phyloP scores from a whole-genome alignment of 2,329 filamentous ascomycete genomes.

The Orbilia brochopaga region DNA sequence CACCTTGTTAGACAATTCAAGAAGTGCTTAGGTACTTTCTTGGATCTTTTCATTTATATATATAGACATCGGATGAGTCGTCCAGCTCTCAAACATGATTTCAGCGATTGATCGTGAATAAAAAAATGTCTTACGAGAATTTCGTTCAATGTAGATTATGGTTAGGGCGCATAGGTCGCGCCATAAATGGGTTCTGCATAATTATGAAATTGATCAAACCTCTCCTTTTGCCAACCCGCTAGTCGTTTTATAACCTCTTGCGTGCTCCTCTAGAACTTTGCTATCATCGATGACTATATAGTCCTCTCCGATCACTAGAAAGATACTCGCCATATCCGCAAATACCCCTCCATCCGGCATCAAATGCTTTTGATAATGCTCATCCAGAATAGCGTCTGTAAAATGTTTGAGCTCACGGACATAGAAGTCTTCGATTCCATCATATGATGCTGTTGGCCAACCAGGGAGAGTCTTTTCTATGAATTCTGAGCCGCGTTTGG shows the following conservation, averaged over 20 bases:
- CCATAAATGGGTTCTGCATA: too few relatives aligned
- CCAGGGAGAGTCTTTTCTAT: background rate
- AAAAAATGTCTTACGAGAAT: too few relatives aligned
- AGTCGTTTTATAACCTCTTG: background rate
- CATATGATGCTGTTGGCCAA: background rate
- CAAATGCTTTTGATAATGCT: constrained; percentile 12
- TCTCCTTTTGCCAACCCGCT: background rate
- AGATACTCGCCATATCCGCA: constrained; percentile 11
- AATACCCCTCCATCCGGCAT: constrained; percentile 21
- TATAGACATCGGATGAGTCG: too few relatives aligned
- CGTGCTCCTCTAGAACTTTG: constrained; percentile 13
- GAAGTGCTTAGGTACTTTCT: too few relatives aligned
- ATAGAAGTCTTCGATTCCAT: constrained; percentile 30
- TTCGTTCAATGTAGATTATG: too few relatives aligned
- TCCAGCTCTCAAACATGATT: too few relatives aligned
- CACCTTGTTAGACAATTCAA: too few relatives aligned
- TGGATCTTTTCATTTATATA: too few relatives aligned
- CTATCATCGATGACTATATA: constrained; percentile 17
- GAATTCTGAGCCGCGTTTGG: background rate
- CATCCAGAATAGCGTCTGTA: constrained; percentile 13
- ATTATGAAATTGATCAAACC: too few relatives aligned
- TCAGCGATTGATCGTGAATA: too few relatives aligned
- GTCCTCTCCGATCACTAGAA: constrained; percentile 21
- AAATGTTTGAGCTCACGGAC: constrained; percentile 23
- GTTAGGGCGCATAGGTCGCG: too few relatives aligned